A percentile compares a stretch with the other conserved stretches of the same genome.
These are phyloP conservation scores for Lodderomyces oxycetoniae DNA, from an alignment of 1,139 yeast species.

Conservation along the genomic window DNA sequence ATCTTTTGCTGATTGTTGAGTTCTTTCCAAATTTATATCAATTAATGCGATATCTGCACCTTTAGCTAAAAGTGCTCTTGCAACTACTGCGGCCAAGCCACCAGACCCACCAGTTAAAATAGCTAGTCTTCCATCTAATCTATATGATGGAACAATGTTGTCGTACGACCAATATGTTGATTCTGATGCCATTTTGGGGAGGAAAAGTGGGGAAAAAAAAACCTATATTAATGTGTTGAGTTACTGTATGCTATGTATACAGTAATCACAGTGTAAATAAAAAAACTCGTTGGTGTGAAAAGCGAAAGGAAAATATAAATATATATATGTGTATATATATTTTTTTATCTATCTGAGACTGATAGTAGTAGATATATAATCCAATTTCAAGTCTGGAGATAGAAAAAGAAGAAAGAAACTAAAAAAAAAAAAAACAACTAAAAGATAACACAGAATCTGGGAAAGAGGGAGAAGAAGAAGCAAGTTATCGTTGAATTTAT, in stretches of 20 bases:
- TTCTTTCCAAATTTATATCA: conserved; percentile 61
- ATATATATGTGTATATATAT: too few relatives aligned
- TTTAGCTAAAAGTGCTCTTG: conserved; percentile 65
- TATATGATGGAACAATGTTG: conserved; percentile 50
- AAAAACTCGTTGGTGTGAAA: too few relatives aligned
- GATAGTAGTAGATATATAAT: too few relatives aligned
- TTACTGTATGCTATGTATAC: too few relatives aligned
- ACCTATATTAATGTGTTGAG: too few relatives aligned
- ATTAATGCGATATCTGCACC: conserved; percentile 74
- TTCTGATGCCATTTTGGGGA: too few relatives aligned
- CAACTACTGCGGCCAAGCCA: conserved; percentile 65
- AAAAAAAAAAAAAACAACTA: not conserved
- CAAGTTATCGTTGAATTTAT: not conserved
- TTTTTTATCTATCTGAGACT: too few relatives aligned
- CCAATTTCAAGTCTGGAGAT: too few relatives aligned
- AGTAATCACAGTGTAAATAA: too few relatives aligned
- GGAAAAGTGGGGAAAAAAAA: too few relatives aligned
- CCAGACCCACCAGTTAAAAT: conserved; percentile 83
- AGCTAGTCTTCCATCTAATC: conserved; percentile 69
- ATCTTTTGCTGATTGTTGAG: conserved; percentile 57
- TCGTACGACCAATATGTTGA: conserved; percentile 27
- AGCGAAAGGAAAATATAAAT: too few relatives aligned
- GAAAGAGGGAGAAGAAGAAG: not conserved
- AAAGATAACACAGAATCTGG: not conserved
- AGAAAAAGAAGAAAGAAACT: not conserved